phyloP scores from a whole-genome alignment of 108 stramenopile species.

The Skeletonema marinoi region DNA sequence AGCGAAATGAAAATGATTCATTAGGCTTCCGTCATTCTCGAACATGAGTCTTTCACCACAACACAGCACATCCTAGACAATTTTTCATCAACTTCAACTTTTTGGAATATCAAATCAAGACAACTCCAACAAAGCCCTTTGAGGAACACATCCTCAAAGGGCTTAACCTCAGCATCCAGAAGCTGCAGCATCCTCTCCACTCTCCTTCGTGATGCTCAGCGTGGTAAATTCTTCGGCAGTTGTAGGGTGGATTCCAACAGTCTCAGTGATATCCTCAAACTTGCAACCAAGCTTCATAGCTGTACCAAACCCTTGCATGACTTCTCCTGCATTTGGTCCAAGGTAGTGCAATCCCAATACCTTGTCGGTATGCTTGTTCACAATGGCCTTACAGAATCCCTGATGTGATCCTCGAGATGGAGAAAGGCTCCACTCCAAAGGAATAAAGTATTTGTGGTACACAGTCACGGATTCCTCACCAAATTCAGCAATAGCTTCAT shows the following conservation, averaged over 20 bases:
- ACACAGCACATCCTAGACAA: neutral
- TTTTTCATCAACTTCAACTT: conserved; percentile 9
- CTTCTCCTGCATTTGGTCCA: conserved; percentile 99
- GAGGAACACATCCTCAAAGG: conserved; percentile 67
- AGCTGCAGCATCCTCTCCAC: conserved; percentile 90
- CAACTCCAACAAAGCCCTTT: conserved; percentile 25
- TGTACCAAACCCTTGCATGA: conserved; percentile 92
- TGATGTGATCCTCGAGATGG: conserved; percentile 56
- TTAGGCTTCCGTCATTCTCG: conserved; percentile 25
- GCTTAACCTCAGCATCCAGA: conserved; percentile 99
- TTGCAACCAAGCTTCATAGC: conserved; percentile 92
- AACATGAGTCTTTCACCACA: neutral
- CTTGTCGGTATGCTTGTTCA: conserved; percentile 65
- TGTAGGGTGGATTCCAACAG: conserved; percentile 99
- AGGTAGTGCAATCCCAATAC: conserved; percentile 97
- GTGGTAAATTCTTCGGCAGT: conserved; percentile 92
- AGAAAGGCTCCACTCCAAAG: conserved; percentile 94
- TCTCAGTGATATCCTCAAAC: conserved; percentile 75
- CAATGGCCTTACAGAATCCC: conserved; percentile 93
- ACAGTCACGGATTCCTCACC: conserved; percentile 89
- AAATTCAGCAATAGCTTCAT: conserved; percentile 84
- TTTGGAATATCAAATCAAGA: conserved; percentile 2
- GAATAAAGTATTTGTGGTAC: conserved; percentile 92
- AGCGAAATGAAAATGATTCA: neutral
- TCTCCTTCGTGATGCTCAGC: conserved; percentile 83